Percentiles rank a stretch among this genome's conserved stretches.
phyloP scores from a whole-genome alignment of 148 eudicot genomes.

The Simmondsia chinensis region DNA sequence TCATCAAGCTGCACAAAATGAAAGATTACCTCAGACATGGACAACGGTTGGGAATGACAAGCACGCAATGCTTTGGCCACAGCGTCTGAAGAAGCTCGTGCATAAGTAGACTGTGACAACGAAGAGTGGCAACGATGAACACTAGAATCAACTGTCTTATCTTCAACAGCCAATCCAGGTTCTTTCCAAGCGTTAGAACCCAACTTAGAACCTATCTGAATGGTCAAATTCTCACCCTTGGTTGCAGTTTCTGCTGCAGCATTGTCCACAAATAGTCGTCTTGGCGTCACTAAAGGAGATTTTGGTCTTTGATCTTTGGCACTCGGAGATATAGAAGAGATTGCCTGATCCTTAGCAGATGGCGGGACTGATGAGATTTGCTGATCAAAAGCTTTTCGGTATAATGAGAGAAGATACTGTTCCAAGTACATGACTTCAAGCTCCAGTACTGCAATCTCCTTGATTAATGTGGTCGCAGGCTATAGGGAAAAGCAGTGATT shows the following conservation, averaged over 20 bases:
- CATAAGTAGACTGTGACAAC: slow-evolving; percentile 46
- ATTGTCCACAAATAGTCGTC: slow-evolving; percentile 45
- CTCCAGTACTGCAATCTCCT: slow-evolving; percentile 82
- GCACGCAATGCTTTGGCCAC: slow-evolving; percentile 52
- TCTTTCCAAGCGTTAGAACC: slow-evolving; percentile 24
- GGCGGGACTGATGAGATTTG: slow-evolving; percentile 59
- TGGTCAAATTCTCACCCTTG: slow-evolving; percentile 17
- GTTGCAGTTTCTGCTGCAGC: slow-evolving; percentile 28
- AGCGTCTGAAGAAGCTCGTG: slow-evolving; percentile 44
- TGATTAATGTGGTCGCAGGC: slow-evolving; percentile 89
- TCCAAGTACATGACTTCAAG: slow-evolving; percentile 86
- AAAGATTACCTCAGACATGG: slow-evolving; percentile 58
- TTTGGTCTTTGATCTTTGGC: slow-evolving; percentile 29
- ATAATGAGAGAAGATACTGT: slow-evolving; percentile 82
- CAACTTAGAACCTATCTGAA: slow-evolving; percentile 18
- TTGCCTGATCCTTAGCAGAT: slow-evolving; percentile 13
- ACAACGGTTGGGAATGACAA: slow-evolving; percentile 91
- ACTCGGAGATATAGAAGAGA: slow-evolving; percentile 33
- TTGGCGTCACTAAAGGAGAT: slow-evolving; percentile 39
- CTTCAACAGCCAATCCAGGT: slow-evolving; percentile 17
- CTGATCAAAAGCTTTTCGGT: slow-evolving; percentile 89
- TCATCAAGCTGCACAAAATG: neutral
- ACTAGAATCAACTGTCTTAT: slow-evolving; percentile 34
- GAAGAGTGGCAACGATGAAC: slow-evolving; percentile 82
- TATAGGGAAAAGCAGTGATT: no score